Evolutionary conservation across 495 filamentous ascomycete species (phyloP), one percentile per base, ranked within the genome.

Genomic region (Friedmanniomyces simplex): DNA sequence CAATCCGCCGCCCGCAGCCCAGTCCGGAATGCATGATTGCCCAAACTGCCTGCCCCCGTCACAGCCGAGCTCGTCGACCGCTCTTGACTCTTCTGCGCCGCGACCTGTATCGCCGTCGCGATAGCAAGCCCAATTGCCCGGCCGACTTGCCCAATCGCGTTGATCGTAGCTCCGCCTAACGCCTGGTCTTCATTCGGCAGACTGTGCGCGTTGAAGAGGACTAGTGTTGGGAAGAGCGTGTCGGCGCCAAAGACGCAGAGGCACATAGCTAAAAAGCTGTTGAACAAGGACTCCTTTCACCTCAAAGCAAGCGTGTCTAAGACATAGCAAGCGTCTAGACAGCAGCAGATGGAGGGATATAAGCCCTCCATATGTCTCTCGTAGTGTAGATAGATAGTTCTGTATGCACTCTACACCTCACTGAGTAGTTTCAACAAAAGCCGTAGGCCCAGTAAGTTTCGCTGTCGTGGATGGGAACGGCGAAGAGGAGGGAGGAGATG

Each of bases 371-470:
- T 37, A 37, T 37, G 8, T 16, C 34, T 37, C 34, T 8, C 16
- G 16, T 37, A 16, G 34, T 8, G 8, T 37, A 37, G n/a, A n/a
- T n/a, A n/a, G n/a, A n/a, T n/a, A n/a, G n/a, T n/a, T n/a, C n/a
- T n/a, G n/a, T n/a, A n/a, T n/a, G n/a, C n/a, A n/a, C n/a, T n/a
- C n/a, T n/a, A n/a, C n/a, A n/a, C n/a, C n/a, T n/a, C n/a, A n/a
- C n/a, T n/a, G n/a, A n/a, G n/a, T n/a, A n/a, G n/a, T n/a, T n/a
- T n/a, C n/a, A n/a, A n/a, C n/a, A n/a, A n/a, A n/a, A 72, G 0
- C 73, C 77, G 54, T 76, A 82, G 2, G 82, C 82, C 70, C 79
- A 85, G 66, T 84, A 85, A 0, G 67, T 75, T 0, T 77, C 79
- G 22, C 68, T 57, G 0, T 73, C 64, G 0, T 78, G 73, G 52